Evolutionary conservation across 176 grass and related monocot genomes (phyloP).

Genomic region (Paspalum vaginatum): DNA sequence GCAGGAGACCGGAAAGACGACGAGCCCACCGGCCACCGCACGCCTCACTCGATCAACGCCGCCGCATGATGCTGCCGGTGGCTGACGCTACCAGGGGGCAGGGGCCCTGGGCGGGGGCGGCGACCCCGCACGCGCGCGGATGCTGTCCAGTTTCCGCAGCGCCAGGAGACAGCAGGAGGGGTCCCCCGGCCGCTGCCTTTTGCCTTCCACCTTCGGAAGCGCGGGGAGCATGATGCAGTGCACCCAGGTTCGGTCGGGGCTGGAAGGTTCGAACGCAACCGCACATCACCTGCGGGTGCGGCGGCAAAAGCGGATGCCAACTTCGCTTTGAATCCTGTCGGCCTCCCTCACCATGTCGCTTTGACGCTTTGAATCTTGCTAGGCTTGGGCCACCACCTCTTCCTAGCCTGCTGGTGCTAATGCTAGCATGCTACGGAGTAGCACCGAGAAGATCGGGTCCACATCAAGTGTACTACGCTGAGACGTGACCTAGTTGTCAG

Average conservation of each 20-base stretch:
- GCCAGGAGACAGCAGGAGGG: neutral
- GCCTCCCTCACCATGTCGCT: too few relatives aligned
- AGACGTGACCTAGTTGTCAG: neutral
- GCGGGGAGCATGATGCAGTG: neutral
- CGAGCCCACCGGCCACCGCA: neutral
- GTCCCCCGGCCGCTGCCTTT: neutral
- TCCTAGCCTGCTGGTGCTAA: neutral
- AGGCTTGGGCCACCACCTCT: neutral
- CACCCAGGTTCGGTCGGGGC: too few relatives aligned
- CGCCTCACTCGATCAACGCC: neutral
- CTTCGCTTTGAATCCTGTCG: neutral
- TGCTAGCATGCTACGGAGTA: neutral
- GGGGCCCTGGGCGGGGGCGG: neutral
- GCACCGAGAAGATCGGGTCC: neutral
- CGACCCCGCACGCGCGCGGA: conserved; percentile 10
- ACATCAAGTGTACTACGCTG: neutral
- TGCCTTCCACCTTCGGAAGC: neutral
- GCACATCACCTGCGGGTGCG: neutral
- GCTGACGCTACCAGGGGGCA: neutral
- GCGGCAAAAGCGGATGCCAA: conserved; percentile 29
- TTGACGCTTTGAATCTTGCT: neutral
- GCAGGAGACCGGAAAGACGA: neutral
- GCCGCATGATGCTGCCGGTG: conserved; percentile 27
- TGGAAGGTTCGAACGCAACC: too few relatives aligned
- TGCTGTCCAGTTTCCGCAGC: neutral